Evolutionary conservation across 2,329 filamentous ascomycete genomes (phyloP).

Genomic region (Cladosporium sp.): DNA sequence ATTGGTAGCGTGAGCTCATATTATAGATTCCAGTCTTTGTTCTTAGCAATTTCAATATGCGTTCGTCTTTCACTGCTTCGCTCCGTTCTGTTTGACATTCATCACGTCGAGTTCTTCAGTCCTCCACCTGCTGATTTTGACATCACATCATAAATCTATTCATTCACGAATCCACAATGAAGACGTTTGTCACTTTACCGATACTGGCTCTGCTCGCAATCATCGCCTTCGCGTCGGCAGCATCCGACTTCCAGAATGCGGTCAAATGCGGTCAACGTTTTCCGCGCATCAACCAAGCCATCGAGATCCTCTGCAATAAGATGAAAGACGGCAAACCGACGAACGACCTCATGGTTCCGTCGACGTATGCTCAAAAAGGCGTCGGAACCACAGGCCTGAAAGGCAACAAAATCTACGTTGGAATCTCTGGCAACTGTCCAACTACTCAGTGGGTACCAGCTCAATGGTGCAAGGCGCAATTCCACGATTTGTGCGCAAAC

Average conservation of each 20-base stretch:
- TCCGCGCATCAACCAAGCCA: slow-evolving; percentile 19
- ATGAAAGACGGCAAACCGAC: neutral
- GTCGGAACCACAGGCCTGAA: slow-evolving; percentile 11
- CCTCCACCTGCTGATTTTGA: neutral
- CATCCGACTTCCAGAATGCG: slow-evolving; percentile 20
- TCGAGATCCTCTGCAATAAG: slow-evolving; percentile 21
- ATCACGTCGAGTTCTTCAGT: no score
- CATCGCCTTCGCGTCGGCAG: slow-evolving; percentile 6
- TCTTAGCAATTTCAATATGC: neutral
- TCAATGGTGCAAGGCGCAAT: slow-evolving; percentile 22
- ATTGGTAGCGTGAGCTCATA: neutral
- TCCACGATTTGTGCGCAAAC: slow-evolving; percentile 22
- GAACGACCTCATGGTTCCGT: slow-evolving; percentile 20
- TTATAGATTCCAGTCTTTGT: neutral
- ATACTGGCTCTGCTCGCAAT: slow-evolving; percentile 6
- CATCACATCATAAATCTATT: neutral
- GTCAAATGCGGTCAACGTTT: slow-evolving; percentile 20
- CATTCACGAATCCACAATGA: slow-evolving; percentile 3
- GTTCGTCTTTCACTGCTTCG: neutral
- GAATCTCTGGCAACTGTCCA: slow-evolving; percentile 18
- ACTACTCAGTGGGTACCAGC: slow-evolving; percentile 21
- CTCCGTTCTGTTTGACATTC: neutral
- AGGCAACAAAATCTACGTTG: slow-evolving; percentile 5
- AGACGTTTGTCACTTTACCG: neutral
- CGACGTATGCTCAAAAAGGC: slow-evolving; percentile 15